Evolutionary conservation across 306 rosid genomes (phyloP), one percentile per base, ranked within the genome.

Genomic region (Fragaria nilgerrensis): DNA sequence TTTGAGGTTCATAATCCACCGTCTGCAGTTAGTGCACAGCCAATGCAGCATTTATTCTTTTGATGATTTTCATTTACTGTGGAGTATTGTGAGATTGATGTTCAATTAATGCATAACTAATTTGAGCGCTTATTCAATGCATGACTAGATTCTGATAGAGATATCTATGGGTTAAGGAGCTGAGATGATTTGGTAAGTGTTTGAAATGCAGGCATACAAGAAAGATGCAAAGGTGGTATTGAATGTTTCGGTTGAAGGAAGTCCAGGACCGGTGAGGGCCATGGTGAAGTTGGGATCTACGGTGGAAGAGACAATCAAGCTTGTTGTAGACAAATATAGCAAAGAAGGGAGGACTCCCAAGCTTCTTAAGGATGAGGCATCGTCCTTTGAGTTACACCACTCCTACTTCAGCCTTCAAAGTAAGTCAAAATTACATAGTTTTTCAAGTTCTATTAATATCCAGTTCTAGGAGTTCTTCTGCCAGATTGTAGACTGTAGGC

Each of bases 351-450:
- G 97, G 17, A 87, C 92, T 34, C 98, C 96, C 2, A 83, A 76
- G 77, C 88, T 95, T 23, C 76, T 81, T 55, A 72, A 70, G 43
- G 67, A 72, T 1, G 73, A 74, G 25, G 15, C 86, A 7, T 76
- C 86, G 53, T 75, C 90, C 6, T 89, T 90, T 77, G 91, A 94
- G 70, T 80, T 94, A 82, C 93, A 92, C 76, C 87, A 79, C 45
- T 94, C 96, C 48, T 68, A 90, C 85, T 94, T 94, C 89, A 94
- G 98, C 74, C 97, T 94, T 71, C 80, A 89, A 79, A 79, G 98
- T 92, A 87, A 78, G 87, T 22, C 36, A 15, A 53, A 44, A 14
- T 15, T 62, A 19, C 11, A 4, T 2, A 41, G 12, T 2, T 20
- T 58, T 34, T 48, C 62, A 77, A 15, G 10, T 71, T 32, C 32